phyloP scores from a whole-genome alignment of 257 asterid species.

The Thymus quinquecostatus region DNA sequence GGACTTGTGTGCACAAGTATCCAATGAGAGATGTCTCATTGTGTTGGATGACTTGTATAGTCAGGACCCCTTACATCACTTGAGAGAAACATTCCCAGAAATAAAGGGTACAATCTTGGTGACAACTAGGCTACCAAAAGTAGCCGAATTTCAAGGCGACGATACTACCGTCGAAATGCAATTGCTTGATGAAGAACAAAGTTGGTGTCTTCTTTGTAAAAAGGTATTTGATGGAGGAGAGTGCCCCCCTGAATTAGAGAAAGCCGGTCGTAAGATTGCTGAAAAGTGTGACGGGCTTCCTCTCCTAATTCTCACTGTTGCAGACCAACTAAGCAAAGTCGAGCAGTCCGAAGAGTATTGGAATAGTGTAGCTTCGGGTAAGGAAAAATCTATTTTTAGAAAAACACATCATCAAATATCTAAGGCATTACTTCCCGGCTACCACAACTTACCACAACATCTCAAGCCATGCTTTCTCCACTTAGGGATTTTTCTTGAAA shows the following conservation, averaged over 20 bases:
- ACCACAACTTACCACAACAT: conserved; percentile 27
- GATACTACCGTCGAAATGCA: not conserved
- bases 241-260: not conserved
- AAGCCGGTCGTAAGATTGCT: not conserved
- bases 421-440: conserved; percentile 22
- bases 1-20: not conserved
- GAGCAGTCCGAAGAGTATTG: not conserved
- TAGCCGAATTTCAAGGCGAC: not conserved
- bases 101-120: not conserved
- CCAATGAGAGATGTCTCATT: not conserved
- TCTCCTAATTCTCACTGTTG: not conserved
- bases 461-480: not conserved
- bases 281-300: not conserved
- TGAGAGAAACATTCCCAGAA: not conserved
- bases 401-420: not conserved
- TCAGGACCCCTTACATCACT: not conserved
- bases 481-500: not conserved
- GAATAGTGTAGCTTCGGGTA: not conserved
- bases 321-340: not conserved
- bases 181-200: not conserved
- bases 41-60: not conserved
- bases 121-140: not conserved
- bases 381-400: not conserved
- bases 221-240: not conserved
- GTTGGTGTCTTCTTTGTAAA: not conserved